Conservation (phyloP, 768 basidiomycete genomes). For the Lentinula sp. region DNA sequence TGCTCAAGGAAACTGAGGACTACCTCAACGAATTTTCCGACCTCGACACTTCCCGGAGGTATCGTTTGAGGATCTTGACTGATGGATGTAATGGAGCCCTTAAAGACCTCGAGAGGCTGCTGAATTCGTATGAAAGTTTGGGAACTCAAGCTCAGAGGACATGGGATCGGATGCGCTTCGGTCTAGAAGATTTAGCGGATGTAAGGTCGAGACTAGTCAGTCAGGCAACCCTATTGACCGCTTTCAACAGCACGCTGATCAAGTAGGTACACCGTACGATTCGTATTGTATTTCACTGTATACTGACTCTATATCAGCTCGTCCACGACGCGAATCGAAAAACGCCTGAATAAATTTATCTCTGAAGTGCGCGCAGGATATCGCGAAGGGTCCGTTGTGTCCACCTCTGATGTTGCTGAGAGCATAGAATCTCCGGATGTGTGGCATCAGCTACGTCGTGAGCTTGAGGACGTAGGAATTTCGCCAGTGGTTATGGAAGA, state of each 20-base stretch:
- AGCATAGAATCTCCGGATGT: constrained; percentile 13
- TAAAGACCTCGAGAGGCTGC: constrained; percentile 10
- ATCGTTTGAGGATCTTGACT: constrained; percentile 8
- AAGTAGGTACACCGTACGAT: constrained; percentile 3
- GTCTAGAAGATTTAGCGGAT: constrained; percentile 11
- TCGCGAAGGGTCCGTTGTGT: constrained; percentile 12
- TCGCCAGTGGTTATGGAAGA: constrained; percentile 10
- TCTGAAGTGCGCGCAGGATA: constrained; percentile 12
- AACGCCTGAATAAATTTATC: constrained; percentile 11
- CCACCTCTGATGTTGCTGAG: constrained; percentile 1
- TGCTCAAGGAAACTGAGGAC: constrained; percentile 8
- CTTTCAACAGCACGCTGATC: constrained; percentile 8
- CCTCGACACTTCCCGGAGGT: constrained; percentile 7
- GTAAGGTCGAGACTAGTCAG: constrained; percentile 9
- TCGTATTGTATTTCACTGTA: background rate
- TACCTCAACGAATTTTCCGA: background rate
- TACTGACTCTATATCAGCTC: constrained; percentile 5
- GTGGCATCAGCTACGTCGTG: constrained; percentile 10
- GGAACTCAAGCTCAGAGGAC: constrained; percentile 11
- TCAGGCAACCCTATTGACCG: constrained; percentile 8
- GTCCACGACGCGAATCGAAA: constrained; percentile 10
- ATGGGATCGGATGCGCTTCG: constrained; percentile 15
- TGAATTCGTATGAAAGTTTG: constrained; percentile 10
- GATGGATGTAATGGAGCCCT: constrained; percentile 5
- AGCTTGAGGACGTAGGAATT: constrained; percentile 15